These are phyloP conservation scores for Boletus semigastroideus DNA, from an alignment of 1,284 basidiomycete species.

Conservation along the genomic window DNA sequence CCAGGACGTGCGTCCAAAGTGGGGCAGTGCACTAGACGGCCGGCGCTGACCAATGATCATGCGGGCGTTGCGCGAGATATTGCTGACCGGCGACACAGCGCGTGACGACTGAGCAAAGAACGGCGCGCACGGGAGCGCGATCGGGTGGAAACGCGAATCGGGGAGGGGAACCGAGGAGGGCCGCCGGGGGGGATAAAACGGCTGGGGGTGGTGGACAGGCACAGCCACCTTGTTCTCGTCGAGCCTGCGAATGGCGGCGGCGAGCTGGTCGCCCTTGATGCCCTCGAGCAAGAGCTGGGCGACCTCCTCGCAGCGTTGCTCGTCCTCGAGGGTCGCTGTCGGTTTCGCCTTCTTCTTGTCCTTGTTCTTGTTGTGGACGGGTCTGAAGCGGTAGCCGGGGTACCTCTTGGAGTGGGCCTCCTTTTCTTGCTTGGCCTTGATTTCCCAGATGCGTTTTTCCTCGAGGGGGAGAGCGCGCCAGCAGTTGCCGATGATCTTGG, in stretches of 20 bases:
- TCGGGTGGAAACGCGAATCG: constrained; percentile 37
- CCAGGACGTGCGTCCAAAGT: constrained; percentile 25
- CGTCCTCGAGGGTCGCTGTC: constrained; percentile 44
- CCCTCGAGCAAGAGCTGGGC: constrained; percentile 62
- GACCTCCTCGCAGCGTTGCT: constrained; percentile 53
- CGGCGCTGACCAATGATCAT: constrained; percentile 36
- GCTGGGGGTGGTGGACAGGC: constrained; percentile 9
- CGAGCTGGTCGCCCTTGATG: constrained; percentile 62
- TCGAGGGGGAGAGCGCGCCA: constrained; percentile 65
- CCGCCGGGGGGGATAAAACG: constrained; percentile 45
- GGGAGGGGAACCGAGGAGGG: constrained; percentile 68
- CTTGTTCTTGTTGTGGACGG: constrained; percentile 68
- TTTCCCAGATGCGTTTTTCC: constrained; percentile 68
- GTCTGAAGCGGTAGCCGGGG: constrained; percentile 71
- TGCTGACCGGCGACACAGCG: constrained; percentile 43
- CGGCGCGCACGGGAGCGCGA: constrained; percentile 43
- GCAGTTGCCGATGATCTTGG: constrained; percentile 72
- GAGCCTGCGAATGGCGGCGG: constrained; percentile 57
- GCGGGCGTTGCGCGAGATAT: constrained; percentile 43
- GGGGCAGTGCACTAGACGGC: constrained; percentile 32
- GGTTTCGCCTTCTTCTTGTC: constrained; percentile 46
- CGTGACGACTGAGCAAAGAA: constrained; percentile 35
- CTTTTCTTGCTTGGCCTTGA: constrained; percentile 64
- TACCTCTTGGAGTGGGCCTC: constrained; percentile 61
- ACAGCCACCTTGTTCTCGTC: constrained; percentile 37